These are phyloP conservation scores for Lachnellula arida DNA, from an alignment of 2,329 filamentous ascomycete species.

Conservation along the genomic window DNA sequence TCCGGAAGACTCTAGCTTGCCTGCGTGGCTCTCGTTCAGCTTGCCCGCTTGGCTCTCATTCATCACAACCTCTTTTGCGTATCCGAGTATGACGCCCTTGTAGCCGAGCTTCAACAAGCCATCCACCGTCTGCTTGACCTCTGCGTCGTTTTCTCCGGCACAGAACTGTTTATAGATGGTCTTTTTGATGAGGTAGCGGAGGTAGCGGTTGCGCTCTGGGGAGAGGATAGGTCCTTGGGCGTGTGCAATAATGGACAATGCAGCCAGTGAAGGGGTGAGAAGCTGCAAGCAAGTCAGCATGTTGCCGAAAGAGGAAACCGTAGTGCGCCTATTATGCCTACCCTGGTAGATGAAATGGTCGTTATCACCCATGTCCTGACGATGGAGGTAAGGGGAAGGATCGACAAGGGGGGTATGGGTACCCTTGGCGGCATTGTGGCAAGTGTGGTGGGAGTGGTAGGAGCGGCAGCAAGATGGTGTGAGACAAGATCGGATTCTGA, in stretches of 20 bases:
- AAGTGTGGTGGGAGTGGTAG: slow-evolving; percentile 2
- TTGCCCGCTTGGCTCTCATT: slow-evolving; percentile 47
- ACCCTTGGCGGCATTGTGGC: slow-evolving; percentile 18
- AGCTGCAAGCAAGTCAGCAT: slow-evolving; percentile 32
- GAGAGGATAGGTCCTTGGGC: slow-evolving; percentile 62
- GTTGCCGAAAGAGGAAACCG: background rate
- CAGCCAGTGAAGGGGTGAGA: slow-evolving; percentile 61
- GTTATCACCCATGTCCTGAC: slow-evolving; percentile 66
- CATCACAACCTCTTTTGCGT: slow-evolving; percentile 76
- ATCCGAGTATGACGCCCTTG: slow-evolving; percentile 77
- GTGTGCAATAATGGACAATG: slow-evolving; percentile 67
- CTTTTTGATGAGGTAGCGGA: slow-evolving; percentile 67
- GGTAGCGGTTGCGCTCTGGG: slow-evolving; percentile 68
- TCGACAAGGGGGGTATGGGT: slow-evolving; percentile 47
- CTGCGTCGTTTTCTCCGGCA: slow-evolving; percentile 66
- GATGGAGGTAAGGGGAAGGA: slow-evolving; percentile 62
- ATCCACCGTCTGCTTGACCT: slow-evolving; percentile 62
- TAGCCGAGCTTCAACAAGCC: slow-evolving; percentile 71
- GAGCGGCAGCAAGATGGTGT: background rate
- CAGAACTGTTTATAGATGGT: slow-evolving; percentile 93
- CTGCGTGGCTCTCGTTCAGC: slow-evolving; percentile 50
- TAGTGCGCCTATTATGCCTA: slow-evolving; percentile 8
- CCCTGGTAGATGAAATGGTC: slow-evolving; percentile 63
- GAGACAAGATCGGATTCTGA: too few species aligned
- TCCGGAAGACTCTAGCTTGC: slow-evolving; percentile 40